phyloP scores from a whole-genome alignment of 164 flowering plant genomes.

The Dillenia suffruticosa region DNA sequence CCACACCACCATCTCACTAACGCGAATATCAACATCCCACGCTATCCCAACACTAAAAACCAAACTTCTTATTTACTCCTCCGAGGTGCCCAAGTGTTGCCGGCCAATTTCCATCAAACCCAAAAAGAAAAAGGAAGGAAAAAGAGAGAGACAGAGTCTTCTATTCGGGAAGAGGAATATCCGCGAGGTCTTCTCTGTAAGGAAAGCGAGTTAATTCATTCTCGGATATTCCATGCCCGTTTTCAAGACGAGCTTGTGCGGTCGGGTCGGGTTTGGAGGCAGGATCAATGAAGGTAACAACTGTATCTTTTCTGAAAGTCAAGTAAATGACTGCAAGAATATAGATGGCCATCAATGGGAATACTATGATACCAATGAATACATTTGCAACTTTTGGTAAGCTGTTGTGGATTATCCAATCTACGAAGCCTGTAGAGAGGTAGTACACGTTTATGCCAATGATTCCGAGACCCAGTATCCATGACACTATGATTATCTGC shows the following conservation, averaged over 20 bases:
- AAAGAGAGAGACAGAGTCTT: too few relatives aligned
- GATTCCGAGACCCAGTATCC: slow-evolving; percentile 65
- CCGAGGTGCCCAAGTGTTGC: too few relatives aligned
- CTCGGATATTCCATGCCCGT: slow-evolving; percentile 15
- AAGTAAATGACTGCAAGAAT: slow-evolving; percentile 56
- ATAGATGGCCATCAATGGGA: slow-evolving; percentile 74
- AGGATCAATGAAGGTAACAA: slow-evolving; percentile 46
- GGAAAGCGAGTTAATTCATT: slow-evolving; percentile 23
- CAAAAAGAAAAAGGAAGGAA: too few relatives aligned
- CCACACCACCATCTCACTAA: too few relatives aligned
- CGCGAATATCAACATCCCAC: too few relatives aligned
- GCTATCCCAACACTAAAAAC: too few relatives aligned
- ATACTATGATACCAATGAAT: slow-evolving; percentile 70
- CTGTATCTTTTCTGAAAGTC: slow-evolving; percentile 62
- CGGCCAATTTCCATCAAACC: too few relatives aligned
- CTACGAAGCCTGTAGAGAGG: slow-evolving; percentile 60
- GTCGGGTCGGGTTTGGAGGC: slow-evolving; percentile 24
- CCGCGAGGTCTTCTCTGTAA: slow-evolving; percentile 65
- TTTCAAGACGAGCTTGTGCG: slow-evolving; percentile 40
- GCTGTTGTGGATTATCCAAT: slow-evolving; percentile 63
- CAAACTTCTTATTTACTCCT: too few relatives aligned
- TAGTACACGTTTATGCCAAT: slow-evolving; percentile 84
- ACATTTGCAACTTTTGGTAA: slow-evolving; percentile 62
- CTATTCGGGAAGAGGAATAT: slow-evolving; percentile 56
- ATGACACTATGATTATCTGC: slow-evolving; percentile 73